Evolutionary conservation across 768 basidiomycete species (phyloP).

Genomic region (Suillus brevipes): DNA sequence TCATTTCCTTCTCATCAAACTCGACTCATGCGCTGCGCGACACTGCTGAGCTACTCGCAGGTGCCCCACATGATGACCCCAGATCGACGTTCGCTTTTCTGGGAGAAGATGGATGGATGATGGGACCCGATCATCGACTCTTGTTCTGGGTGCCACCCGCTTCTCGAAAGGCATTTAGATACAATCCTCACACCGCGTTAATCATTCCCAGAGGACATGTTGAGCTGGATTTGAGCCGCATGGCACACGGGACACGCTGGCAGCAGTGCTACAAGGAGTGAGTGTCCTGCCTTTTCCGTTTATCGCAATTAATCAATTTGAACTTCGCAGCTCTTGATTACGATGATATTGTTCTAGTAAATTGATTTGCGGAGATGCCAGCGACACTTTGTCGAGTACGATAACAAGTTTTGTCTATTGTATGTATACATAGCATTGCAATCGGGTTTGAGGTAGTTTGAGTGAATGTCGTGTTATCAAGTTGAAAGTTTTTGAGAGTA

Average conservation of each 20-base stretch:
- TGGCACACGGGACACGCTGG: background rate
- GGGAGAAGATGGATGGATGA: background rate
- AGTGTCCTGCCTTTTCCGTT: background rate
- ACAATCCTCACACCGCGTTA: background rate
- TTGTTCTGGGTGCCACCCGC: background rate
- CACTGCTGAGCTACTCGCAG: background rate
- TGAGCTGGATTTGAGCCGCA: background rate
- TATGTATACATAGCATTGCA: background rate
- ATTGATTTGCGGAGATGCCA: background rate
- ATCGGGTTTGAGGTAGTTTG: background rate
- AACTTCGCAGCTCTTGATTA: background rate
- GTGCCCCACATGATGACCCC: background rate
- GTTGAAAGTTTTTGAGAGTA: too few relatives aligned
- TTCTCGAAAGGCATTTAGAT: background rate
- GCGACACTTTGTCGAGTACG: background rate
- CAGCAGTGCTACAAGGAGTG: background rate
- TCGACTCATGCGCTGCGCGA: background rate
- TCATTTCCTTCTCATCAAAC: constrained; percentile 1
- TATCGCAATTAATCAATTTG: background rate
- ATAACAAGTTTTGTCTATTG: background rate
- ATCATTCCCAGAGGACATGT: background rate
- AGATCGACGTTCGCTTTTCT: background rate
- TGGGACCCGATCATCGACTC: background rate
- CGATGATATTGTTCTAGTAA: background rate
- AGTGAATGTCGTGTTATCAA: background rate